phyloP scores from a whole-genome alignment of 495 filamentous ascomycete genomes.

The Aspergillus taichungensis region DNA sequence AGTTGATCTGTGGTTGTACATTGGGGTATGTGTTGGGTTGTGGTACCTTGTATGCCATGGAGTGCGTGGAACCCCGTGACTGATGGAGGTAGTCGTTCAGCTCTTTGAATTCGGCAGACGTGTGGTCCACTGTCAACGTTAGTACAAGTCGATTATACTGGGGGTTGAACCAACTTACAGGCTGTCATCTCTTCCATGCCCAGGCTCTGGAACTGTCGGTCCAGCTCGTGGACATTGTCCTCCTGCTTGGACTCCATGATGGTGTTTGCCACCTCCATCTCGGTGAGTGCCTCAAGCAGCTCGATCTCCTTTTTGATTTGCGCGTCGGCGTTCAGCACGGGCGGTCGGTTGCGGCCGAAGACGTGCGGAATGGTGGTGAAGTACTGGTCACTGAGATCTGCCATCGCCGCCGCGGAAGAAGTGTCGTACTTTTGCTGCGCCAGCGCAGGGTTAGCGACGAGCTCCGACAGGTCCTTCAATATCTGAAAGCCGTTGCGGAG shows the following conservation, averaged over 20 bases:
- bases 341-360: slow-evolving; percentile 66
- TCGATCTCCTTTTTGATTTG: slow-evolving; percentile 66
- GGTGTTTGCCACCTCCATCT: slow-evolving; percentile 73
- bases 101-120: slow-evolving; percentile 52
- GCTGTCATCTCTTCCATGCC: slow-evolving; percentile 67
- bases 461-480: slow-evolving; percentile 62
- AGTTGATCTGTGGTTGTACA: slow-evolving; percentile 3
- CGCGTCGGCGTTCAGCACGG: slow-evolving; percentile 44
- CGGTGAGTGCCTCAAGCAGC: slow-evolving; percentile 64
- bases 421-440: slow-evolving; percentile 38
- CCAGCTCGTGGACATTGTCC: slow-evolving; percentile 51
- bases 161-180: slow-evolving; percentile 17
- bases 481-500: slow-evolving; percentile 61
- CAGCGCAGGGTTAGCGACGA: slow-evolving; percentile 43
- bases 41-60: slow-evolving; percentile 36
- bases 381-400: slow-evolving; percentile 61
- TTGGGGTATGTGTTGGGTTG: not conserved
- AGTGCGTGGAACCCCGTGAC: slow-evolving; percentile 54
- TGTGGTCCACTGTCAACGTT: slow-evolving; percentile 37
- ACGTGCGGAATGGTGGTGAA: slow-evolving; percentile 76
- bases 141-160: not conserved
- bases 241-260: slow-evolving; percentile 54
- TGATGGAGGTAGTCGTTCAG: slow-evolving; percentile 57
- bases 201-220: slow-evolving; percentile 61
- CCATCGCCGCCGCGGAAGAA: slow-evolving; percentile 32